phyloP scores from a whole-genome alignment of 495 filamentous ascomycete species.

The Venustampulla echinocandica region DNA sequence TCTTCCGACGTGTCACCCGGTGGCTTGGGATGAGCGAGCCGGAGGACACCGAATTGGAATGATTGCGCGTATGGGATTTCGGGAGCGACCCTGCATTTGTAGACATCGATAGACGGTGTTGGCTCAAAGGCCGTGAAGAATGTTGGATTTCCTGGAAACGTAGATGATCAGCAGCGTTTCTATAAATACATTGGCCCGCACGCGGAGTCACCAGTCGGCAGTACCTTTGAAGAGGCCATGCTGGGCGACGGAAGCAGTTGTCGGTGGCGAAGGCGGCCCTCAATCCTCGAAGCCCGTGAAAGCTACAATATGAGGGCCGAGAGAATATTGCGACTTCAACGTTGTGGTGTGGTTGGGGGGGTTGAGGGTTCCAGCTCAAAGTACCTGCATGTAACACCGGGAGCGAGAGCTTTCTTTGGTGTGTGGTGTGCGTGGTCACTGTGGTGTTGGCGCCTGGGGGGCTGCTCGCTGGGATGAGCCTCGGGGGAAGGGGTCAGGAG shows the following conservation, averaged over 20 bases:
- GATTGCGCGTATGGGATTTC: conserved; percentile 46
- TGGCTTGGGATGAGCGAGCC: conserved; percentile 72
- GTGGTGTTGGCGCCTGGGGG: no score
- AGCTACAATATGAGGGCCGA: conserved; percentile 28
- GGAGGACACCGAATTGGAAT: conserved; percentile 74
- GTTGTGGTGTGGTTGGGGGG: conserved; percentile 8
- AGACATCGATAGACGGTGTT: conserved; percentile 23
- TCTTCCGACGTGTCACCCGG: conserved; percentile 88
- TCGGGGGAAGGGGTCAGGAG: no score
- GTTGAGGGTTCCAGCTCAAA: conserved; percentile 18
- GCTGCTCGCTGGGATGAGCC: no score
- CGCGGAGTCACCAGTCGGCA: neutral
- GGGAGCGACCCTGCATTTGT: conserved; percentile 18
- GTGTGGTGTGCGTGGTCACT: no score
- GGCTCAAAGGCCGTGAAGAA: conserved; percentile 20
- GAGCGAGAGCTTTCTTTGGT: conserved; percentile 4
- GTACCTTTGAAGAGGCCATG: conserved; percentile 26
- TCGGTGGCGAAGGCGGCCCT: conserved; percentile 17
- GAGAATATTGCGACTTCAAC: conserved; percentile 6
- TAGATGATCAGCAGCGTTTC: conserved; percentile 18
- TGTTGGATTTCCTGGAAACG: conserved; percentile 22
- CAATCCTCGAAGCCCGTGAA: conserved; percentile 26
- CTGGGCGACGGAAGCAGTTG: conserved; percentile 2
- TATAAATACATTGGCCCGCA: conserved; percentile 15
- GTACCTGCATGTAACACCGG: conserved; percentile 22